Evolutionary conservation across 2,329 filamentous ascomycete genomes (phyloP).

Genomic region (Coniochaeta hoffmannii): DNA sequence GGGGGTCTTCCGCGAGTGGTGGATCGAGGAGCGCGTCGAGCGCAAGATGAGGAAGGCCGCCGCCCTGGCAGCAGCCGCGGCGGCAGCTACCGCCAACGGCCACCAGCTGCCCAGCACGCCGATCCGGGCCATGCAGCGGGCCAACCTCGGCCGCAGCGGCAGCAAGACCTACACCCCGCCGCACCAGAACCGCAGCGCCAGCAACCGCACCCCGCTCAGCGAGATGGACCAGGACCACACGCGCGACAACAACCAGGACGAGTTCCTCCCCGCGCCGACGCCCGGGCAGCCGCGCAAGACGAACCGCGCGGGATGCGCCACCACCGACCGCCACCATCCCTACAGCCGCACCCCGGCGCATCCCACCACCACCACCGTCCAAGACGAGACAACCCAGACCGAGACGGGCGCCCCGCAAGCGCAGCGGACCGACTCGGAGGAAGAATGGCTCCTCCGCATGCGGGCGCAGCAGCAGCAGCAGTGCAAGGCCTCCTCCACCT

Average conservation of each 20-base stretch:
- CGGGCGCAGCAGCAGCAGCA: slow-evolving; percentile 59
- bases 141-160: slow-evolving; percentile 49
- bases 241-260: slow-evolving; percentile 58
- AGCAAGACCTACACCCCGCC: slow-evolving; percentile 76
- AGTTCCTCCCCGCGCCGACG: slow-evolving; percentile 89
- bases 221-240: slow-evolving; percentile 77
- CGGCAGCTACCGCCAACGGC: slow-evolving; percentile 21
- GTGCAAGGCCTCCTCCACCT: slow-evolving; percentile 57
- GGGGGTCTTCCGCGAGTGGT: slow-evolving; percentile 96
- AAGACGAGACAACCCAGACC: neutral
- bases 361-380: slow-evolving; percentile 25
- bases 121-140: slow-evolving; percentile 54
- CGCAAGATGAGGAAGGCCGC: slow-evolving; percentile 55
- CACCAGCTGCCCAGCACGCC: slow-evolving; percentile 45
- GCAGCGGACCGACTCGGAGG: slow-evolving; percentile 22
- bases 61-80: slow-evolving; percentile 33
- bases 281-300: slow-evolving; percentile 93
- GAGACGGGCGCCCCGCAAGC: neutral
- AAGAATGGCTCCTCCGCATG: slow-evolving; percentile 74
- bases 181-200: slow-evolving; percentile 60
- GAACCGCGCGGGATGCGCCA: slow-evolving; percentile 52
- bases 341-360: slow-evolving; percentile 43
- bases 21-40: slow-evolving; percentile 81
- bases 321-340: slow-evolving; percentile 61
- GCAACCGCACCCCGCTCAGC: slow-evolving; percentile 77